These are phyloP conservation scores for Lepidopterella palustris DNA, from an alignment of 495 filamentous ascomycete genomes.

Conservation along the genomic window DNA sequence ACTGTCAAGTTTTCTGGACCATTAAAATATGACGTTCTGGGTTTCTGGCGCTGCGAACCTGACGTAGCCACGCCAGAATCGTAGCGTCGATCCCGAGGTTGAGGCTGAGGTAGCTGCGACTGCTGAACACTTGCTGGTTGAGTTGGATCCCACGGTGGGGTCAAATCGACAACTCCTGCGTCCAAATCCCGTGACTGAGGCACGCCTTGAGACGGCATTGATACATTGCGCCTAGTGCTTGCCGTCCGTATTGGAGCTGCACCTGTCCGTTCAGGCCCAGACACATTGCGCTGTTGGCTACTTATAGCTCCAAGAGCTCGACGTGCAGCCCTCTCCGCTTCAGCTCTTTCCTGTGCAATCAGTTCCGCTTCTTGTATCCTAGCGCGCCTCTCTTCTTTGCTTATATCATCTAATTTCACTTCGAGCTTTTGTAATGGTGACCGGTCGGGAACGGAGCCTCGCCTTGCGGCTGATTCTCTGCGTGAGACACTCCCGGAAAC, in stretches of 20 bases:
- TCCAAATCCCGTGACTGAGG: constrained; percentile 12
- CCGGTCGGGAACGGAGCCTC: constrained; percentile 62
- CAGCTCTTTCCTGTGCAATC: constrained; percentile 48
- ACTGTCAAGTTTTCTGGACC: constrained; percentile 3
- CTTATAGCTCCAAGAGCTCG: constrained; percentile 10
- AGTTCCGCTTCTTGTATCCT: constrained; percentile 73
- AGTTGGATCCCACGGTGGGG: constrained; percentile 23
- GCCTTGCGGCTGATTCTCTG: background rate
- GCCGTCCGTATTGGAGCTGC: constrained; percentile 6
- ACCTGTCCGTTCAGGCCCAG: constrained; percentile 12
- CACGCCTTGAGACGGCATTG: constrained; percentile 15
- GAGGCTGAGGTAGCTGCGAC: background rate
- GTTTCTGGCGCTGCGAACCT: constrained; percentile 20
- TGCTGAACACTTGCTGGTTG: background rate
- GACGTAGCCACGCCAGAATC: background rate
- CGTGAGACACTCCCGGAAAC: constrained; percentile 2
- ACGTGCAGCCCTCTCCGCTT: constrained; percentile 26
- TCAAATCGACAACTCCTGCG: constrained; percentile 15
- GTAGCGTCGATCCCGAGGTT: background rate
- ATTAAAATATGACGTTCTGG: constrained; percentile 5
- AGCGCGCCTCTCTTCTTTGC: constrained; percentile 83
- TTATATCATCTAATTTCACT: constrained; percentile 77
- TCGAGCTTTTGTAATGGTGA: constrained; percentile 91
- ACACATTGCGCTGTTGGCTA: constrained; percentile 23
- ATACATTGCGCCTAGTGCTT: constrained; percentile 21